A percentile compares a stretch with the other conserved stretches of the same genome.
phyloP scores from a whole-genome alignment of 1,284 basidiomycete species.

The Tilletia horrida region DNA sequence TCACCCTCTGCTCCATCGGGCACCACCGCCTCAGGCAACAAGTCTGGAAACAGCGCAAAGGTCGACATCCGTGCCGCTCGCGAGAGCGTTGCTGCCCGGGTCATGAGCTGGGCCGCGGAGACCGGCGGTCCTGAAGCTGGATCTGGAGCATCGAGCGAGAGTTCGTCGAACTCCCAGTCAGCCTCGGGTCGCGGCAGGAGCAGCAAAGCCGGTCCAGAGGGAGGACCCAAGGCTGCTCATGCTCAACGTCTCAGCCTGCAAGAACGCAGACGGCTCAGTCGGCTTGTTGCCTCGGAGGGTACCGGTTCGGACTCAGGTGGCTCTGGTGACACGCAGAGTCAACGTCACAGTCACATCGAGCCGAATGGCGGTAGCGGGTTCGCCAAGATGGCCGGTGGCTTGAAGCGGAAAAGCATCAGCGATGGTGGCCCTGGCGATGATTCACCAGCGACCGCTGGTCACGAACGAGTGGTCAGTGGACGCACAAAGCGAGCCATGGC shows the following conservation, averaged over 20 bases:
- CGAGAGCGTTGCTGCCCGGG: constrained; percentile 8
- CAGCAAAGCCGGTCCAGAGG: not conserved
- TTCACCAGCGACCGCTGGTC: not conserved
- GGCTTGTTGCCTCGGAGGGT: not conserved
- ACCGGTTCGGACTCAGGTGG: constrained; percentile 13
- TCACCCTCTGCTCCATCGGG: not conserved
- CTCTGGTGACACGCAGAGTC: not conserved
- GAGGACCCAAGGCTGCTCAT: not conserved
- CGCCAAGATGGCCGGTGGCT: not conserved
- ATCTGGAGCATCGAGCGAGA: constrained; percentile 6
- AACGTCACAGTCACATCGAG: too few species aligned
- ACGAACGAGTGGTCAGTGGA: not conserved
- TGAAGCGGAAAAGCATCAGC: not conserved
- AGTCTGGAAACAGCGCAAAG: not conserved
- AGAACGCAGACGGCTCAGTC: constrained; percentile 20
- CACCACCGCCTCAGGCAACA: not conserved
- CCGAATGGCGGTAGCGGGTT: not conserved
- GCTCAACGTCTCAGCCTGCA: constrained; percentile 17
- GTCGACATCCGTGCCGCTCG: not conserved
- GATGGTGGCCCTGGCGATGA: not conserved
- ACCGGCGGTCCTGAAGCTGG: constrained; percentile 16
- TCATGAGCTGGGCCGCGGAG: constrained; percentile 14
- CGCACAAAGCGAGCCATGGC: constrained; percentile 8
- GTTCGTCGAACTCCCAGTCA: not conserved
- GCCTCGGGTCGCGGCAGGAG: constrained; percentile 13